Evolutionary conservation across 1,284 basidiomycete species (phyloP), one percentile per base, ranked within the genome.

Genomic region (Tremellales sp.): DNA sequence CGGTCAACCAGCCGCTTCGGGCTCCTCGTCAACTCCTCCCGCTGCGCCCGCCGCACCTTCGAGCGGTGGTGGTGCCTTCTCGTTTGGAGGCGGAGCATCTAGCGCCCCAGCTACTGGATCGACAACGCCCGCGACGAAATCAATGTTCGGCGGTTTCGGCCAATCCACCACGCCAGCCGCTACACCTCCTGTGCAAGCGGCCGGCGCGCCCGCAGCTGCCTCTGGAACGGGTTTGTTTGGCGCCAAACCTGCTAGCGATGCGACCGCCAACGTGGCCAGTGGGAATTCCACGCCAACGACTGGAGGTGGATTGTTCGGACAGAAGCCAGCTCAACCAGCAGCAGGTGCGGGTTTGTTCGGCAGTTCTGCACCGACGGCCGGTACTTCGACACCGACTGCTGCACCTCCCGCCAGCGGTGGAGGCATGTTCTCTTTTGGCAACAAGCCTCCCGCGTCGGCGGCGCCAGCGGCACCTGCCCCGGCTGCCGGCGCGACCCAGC

Each of bases 111-210:
- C 57, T 12, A 48, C 61, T 22, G 64, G 62, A 3, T 57, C 59
- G 1, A 60, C 69, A 4, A 65, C 64, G 19, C 67, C 69, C 3
- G 65, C 65, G 11, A 45, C 64, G 2, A 70, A 72, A 53, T 59
- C 69, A 4, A 43, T 55, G 8, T 71, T 71, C 33, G 66, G 65
- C 5, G 62, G 62, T 4, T 61, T 65, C 42, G 62, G 63, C 4
- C 51, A 56, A 22, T 60, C 63, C 2, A 69, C 68, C 6, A 64
- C 67, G 3, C 56, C 67, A 3, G 57, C 68, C 10, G 60, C 63
- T 33, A 51, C 69, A 1, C 66, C 70, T 19, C 62, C 64, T 15
- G 43, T 60, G 4, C 42, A 43, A 11, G 41, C 50, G 4, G 49
- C 58, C 2, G 33, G 54, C 17, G 49, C 52, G 31, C 53, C 62